phyloP scores from a whole-genome alignment of 2,329 filamentous ascomycete genomes.

The Colletotrichum chlorophyti region DNA sequence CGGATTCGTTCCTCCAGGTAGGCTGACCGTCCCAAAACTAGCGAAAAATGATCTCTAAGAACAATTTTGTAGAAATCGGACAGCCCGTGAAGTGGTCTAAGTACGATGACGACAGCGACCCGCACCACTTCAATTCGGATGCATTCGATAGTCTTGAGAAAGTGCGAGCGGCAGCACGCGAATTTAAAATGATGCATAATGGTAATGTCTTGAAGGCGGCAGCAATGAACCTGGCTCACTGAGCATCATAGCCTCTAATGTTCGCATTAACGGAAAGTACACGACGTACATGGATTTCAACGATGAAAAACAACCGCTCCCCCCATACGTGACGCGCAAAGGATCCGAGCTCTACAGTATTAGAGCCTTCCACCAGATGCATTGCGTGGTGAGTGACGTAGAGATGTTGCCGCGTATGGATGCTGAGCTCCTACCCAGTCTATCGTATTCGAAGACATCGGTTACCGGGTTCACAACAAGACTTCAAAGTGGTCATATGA shows the following conservation, averaged over 20 bases:
- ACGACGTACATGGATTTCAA: conserved; percentile 19
- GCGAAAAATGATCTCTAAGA: background rate
- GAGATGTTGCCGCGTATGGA: too few relatives aligned
- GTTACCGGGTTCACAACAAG: conserved; percentile 13
- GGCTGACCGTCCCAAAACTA: background rate
- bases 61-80: background rate
- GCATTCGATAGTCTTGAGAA: conserved; percentile 14
- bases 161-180: conserved; percentile 1
- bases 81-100: conserved; percentile 18
- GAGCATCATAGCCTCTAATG: background rate
- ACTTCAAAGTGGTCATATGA: conserved; percentile 16
- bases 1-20: conserved; percentile 16
- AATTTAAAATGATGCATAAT: conserved; percentile 19
- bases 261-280: conserved; percentile 14
- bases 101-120: conserved; percentile 13
- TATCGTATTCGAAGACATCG: conserved; percentile 13
- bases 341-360: conserved; percentile 18
- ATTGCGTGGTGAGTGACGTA: conserved; percentile 2
- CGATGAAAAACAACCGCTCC: background rate
- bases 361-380: conserved; percentile 21
- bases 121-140: conserved; percentile 13
- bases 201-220: background rate
- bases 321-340: background rate
- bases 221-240: background rate
- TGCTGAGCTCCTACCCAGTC: background rate